Evolutionary conservation across 1,284 basidiomycete species (phyloP).

Genomic region (Microbotryum lychnidis-dioicae): DNA sequence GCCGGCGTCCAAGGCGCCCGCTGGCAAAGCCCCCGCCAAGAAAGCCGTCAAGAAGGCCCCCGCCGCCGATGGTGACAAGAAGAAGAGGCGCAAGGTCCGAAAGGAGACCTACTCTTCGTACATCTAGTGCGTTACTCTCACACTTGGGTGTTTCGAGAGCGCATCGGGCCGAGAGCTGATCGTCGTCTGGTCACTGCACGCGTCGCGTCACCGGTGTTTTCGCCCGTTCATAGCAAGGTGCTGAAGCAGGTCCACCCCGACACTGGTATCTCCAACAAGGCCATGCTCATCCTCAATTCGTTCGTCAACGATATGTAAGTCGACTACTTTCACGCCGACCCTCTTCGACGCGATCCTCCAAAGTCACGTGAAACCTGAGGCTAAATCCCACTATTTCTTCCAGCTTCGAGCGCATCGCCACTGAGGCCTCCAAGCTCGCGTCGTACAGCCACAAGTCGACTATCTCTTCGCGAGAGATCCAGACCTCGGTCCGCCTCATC

Average conservation of each 20-base stretch:
- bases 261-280: conserved; percentile 95
- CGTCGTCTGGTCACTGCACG: no score
- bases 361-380: conserved; percentile 2
- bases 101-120: conserved; percentile 29
- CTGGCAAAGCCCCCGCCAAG: conserved; percentile 73
- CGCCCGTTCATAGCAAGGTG: conserved; percentile 42
- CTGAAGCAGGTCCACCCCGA: conserved; percentile 91
- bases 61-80: conserved; percentile 64
- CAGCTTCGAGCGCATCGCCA: conserved; percentile 73
- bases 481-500: conserved; percentile 82
- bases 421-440: conserved; percentile 82
- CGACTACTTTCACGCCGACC: conserved; percentile 3
- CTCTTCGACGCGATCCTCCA: no score
- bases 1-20: conserved; percentile 65
- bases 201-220: conserved; percentile 9
- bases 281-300: conserved; percentile 80
- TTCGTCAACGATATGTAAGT: conserved; percentile 46
- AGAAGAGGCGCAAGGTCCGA: conserved; percentile 73
- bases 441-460: conserved; percentile 90
- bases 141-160: no score
- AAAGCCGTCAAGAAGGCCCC: conserved; percentile 39
- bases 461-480: conserved; percentile 87
- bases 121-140: conserved; percentile 13
- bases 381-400: neutral
- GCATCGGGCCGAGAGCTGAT: no score